Base-by-base conservation (phyloP, 2,329 filamentous ascomycete genomes). In the Fusarium musae region DNA sequence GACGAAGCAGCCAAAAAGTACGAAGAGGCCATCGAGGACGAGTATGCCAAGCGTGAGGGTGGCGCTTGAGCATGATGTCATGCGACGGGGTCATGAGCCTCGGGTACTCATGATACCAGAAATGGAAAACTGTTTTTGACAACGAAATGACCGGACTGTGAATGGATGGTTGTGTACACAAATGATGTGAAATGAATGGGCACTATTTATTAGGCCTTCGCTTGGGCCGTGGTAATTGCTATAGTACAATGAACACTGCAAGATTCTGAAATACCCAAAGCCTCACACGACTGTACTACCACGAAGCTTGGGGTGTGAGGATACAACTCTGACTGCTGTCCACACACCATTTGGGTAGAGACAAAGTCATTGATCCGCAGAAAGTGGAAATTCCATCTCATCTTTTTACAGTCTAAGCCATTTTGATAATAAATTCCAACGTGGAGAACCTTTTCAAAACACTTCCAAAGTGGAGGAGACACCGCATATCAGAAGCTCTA, bases 11-110 rank as follows among this genome's bases (percentile, higher is more conserved):
- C 88, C 34, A 85, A 88, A 74, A 86, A 86, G 75, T 91, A 91
- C 73, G 84, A 85, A 66, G 89, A 91, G 80, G 88, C 87, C 23
- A 91, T 91, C 42, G 88, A 91, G 81, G 88, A 90, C 3, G 89
- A 91, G 78, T 90, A 91, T 75, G 88, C 89, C 66, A 90, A 90
- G 82, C 84, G 89, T 36, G 89, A 90, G 82, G 89, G 89, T 37
- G 88, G 88, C 72, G 88, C 89, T 70, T 91, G 76, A 85, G 63
- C 64, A 69, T 71, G 74, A 77, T 76, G 76, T 78, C 77, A 77
- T 77, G 57, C 46, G 64, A 63, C 42, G 43, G 39, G 66, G 53
- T 73, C 60, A 72, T 70, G 70, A 63, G 70, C 66, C 66, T 74
- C 40, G 47, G 47, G 70, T 61, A 44, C 63, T 59, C 59, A 63